Conservation (phyloP, 164 flowering plant genomes). For the Aristolochia californica region DNA sequence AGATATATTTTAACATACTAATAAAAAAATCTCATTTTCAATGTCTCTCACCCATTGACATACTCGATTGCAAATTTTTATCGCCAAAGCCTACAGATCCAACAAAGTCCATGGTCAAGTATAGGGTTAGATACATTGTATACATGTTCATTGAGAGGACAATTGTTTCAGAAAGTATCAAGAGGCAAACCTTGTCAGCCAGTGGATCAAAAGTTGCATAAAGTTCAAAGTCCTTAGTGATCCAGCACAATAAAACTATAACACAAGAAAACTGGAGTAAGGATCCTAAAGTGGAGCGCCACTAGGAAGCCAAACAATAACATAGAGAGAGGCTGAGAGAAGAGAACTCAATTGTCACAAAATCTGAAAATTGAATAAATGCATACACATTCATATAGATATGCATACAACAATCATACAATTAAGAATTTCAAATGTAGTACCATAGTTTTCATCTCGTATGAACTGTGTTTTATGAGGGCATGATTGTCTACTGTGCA, state of each 20-base stretch:
- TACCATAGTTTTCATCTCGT: slow-evolving; percentile 94
- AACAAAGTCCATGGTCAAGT: neutral
- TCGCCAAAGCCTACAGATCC: slow-evolving; percentile 70
- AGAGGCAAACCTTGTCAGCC: slow-evolving; percentile 74
- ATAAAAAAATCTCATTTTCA: slow-evolving; percentile 85
- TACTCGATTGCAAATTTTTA: slow-evolving; percentile 82
- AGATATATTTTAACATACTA: too few species aligned
- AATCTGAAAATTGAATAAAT: neutral
- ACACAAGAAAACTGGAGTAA: slow-evolving; percentile 7
- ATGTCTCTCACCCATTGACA: slow-evolving; percentile 96
- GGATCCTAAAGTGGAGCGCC: neutral
- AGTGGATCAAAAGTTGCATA: slow-evolving; percentile 99
- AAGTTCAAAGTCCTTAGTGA: slow-evolving; percentile 89
- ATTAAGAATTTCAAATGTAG: neutral
- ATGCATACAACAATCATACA: neutral
- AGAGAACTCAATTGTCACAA: neutral
- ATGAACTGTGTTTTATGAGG: slow-evolving; percentile 96
- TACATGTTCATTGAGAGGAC: neutral
- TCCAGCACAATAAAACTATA: slow-evolving; percentile 96
- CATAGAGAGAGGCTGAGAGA: neutral
- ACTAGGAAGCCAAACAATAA: neutral
- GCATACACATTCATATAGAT: neutral
- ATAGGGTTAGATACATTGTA: neutral
- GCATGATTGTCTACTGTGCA: slow-evolving; percentile 70
- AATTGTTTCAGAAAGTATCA: neutral